phyloP scores from a whole-genome alignment of 2,329 filamentous ascomycete species.

The Penicillium sp. region DNA sequence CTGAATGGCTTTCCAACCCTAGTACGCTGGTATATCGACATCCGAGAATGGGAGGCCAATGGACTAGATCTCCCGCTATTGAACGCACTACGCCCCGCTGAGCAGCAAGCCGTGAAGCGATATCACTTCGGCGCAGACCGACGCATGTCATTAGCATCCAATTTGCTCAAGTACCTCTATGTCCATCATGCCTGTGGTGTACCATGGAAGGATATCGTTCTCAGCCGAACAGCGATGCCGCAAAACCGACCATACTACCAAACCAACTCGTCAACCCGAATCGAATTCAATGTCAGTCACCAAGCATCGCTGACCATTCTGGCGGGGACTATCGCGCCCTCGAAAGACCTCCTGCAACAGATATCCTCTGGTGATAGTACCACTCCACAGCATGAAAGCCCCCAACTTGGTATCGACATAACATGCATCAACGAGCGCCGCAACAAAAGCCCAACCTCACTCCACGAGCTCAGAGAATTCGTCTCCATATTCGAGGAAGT shows the following conservation, averaged over 20 bases:
- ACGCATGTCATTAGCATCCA: conserved; percentile 65
- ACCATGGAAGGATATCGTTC: conserved; percentile 60
- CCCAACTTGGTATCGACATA: conserved; percentile 63
- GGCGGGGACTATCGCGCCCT: conserved; percentile 51
- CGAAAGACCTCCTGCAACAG: conserved; percentile 3
- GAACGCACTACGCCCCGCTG: conserved; percentile 46
- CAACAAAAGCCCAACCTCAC: conserved; percentile 36
- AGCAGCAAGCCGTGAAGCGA: conserved; percentile 54
- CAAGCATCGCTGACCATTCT: conserved; percentile 66
- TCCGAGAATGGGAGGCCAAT: conserved; percentile 37
- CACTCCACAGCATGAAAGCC: conserved; percentile 8
- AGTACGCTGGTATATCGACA: conserved; percentile 51
- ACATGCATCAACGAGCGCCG: conserved; percentile 62
- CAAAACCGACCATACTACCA: conserved; percentile 56
- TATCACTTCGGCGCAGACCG: conserved; percentile 61
- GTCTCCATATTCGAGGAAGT: conserved; percentile 64
- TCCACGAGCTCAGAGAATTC: conserved; percentile 59
- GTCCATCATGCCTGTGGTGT: conserved; percentile 59
- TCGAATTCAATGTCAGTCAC: conserved; percentile 70
- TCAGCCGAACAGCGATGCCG: conserved; percentile 56
- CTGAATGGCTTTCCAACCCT: conserved; percentile 26
- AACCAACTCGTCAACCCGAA: conserved; percentile 45
- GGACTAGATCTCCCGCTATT: conserved; percentile 42
- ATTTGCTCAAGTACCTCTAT: conserved; percentile 64
- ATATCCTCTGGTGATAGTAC: neutral